Evolutionary conservation across 23 red algal genomes (phyloP), one percentile per base, ranked within the genome.

Genomic region (Gracilaria domingensis): DNA sequence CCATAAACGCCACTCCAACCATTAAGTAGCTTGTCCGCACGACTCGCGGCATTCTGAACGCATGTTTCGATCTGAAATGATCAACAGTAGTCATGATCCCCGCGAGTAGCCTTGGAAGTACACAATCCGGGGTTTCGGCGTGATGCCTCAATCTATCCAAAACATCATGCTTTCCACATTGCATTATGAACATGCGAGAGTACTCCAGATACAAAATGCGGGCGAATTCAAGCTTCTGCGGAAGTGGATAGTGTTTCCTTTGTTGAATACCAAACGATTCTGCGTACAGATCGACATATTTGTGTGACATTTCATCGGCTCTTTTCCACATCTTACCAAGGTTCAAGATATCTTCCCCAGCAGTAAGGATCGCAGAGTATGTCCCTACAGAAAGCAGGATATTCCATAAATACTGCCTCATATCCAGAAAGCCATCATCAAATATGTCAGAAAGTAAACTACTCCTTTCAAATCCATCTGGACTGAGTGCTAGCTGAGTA

Each of bases 51-150:
- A 90, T 90, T 81, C 87, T 39, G 28, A 90, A 90, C 24, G 87
- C 87, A 80, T 90, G 75, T 37, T 64, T 32, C 6, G 87, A 77
- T 80, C 87, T 80, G 57, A 90, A 90, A 81, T 81, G 87, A 61
- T 90, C 87, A 0, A 74, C 71, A 72, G 58, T 47, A 7, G 35
- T 74, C 57, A 90, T 49, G 74, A 90, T 61, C 21, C 54, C 57
- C 12, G 66, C 30, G 42, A 90, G 40, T 30, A 81, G 13, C 28
- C 21, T 16, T 28, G 67, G 61, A 75, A 88, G 42, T 48, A 34
- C 28, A 20, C 54, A 37, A 58, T 62, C 18, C 7, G 84, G 16
- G 34, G 49, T 73, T 11, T 48, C 45, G 18, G 47, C 8, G 5
- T 55, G 72, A 49, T 77, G 72, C 45, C 34, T 77, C 8, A 77